Conservation (phyloP, 345 rosid species). For the Pistacia atlantica region DNA sequence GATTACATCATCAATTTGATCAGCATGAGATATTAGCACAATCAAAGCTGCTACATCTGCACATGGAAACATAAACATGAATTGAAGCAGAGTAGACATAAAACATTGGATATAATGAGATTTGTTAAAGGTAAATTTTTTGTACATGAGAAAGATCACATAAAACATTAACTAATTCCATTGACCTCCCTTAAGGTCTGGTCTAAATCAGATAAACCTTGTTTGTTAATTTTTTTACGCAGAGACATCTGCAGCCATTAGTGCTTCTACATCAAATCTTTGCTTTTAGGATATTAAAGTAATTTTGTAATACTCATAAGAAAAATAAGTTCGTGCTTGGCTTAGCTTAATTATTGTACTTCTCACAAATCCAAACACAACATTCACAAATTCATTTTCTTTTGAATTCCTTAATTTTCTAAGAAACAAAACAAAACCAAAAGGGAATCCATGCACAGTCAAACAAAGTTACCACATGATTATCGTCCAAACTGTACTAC, state of each 20-base stretch:
- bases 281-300: background rate
- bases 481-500: background rate
- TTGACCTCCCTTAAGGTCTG: background rate
- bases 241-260: background rate
- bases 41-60: slow-evolving; percentile 75
- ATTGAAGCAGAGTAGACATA: slow-evolving; percentile 6
- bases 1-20: slow-evolving; percentile 56
- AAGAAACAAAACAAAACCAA: background rate
- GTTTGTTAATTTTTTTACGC: background rate
- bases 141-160: background rate
- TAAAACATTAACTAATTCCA: background rate
- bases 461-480: background rate
- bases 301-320: background rate
- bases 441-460: background rate
- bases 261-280: background rate
- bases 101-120: slow-evolving; percentile 4
- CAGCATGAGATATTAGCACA: slow-evolving; percentile 60
- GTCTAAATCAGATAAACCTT: background rate
- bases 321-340: background rate
- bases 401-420: background rate
- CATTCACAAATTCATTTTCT: background rate
- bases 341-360: background rate
- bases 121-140: background rate
- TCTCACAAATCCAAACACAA: background rate
- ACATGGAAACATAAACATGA: slow-evolving; percentile 12